Conservation (phyloP, 768 basidiomycete genomes). For the Tephrocybe sp. region DNA sequence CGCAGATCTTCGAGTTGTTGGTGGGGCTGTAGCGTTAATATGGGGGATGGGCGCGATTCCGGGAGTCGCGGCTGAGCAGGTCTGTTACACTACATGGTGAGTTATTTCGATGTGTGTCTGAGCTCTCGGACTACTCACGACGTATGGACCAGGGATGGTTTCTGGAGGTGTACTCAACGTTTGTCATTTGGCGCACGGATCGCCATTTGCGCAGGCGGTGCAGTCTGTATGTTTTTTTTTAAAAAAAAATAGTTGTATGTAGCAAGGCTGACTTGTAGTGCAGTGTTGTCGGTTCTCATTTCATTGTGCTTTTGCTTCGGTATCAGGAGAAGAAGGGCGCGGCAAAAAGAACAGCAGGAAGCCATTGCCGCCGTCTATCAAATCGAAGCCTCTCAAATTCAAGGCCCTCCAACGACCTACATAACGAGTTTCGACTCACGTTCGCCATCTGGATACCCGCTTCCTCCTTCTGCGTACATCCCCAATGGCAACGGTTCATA, state of each 20-base stretch:
- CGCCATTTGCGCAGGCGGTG: slow-evolving; percentile 17
- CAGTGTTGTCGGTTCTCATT: slow-evolving; percentile 14
- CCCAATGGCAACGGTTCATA: neutral
- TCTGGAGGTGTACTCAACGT: slow-evolving; percentile 16
- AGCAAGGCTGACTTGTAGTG: neutral
- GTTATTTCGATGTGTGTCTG: neutral
- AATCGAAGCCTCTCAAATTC: slow-evolving; percentile 20
- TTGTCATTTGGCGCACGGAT: slow-evolving; percentile 17
- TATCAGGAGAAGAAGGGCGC: slow-evolving; percentile 11
- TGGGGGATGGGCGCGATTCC: slow-evolving; percentile 17
- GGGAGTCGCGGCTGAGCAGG: slow-evolving; percentile 20
- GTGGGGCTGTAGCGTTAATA: slow-evolving; percentile 10
- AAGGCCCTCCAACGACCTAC: slow-evolving; percentile 19
- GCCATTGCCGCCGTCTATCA: slow-evolving; percentile 20
- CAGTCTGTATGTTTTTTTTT: slow-evolving; percentile 11
- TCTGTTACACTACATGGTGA: slow-evolving; percentile 20
- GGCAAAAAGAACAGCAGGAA: slow-evolving; percentile 10
- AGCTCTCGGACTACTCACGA: neutral
- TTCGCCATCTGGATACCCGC: slow-evolving; percentile 15
- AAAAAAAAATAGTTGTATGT: neutral
- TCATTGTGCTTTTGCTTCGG: slow-evolving; percentile 14
- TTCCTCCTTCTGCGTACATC: slow-evolving; percentile 11
- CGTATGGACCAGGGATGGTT: slow-evolving; percentile 13
- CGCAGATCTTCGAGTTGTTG: slow-evolving; percentile 16
- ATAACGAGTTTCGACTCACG: slow-evolving; percentile 19